A percentile compares a stretch with the other conserved stretches of the same genome.
Conservation (phyloP, 257 asterid species). For the Solanum bukasovii region DNA sequence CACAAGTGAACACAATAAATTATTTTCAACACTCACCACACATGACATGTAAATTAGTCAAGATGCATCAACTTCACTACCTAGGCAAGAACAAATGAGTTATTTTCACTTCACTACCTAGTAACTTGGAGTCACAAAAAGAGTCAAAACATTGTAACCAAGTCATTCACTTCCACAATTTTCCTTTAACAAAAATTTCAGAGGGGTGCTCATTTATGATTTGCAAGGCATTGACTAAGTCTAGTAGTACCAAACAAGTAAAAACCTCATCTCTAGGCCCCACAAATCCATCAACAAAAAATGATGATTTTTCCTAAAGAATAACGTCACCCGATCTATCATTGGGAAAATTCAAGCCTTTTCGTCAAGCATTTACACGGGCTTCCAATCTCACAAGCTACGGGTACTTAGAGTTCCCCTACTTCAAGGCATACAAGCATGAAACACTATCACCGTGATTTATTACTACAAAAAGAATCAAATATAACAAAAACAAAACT, state of each 20-base stretch:
- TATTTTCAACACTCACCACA: background rate
- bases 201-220: background rate
- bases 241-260: background rate
- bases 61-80: background rate
- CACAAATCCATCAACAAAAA: background rate
- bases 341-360: background rate
- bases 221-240: no score
- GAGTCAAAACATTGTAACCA: background rate
- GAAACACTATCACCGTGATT: background rate
- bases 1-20: background rate
- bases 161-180: background rate
- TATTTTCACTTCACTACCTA: background rate
- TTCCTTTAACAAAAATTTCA: no score
- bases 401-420: background rate
- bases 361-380: background rate
- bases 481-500: background rate
- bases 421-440: background rate
- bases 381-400: background rate
- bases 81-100: background rate
- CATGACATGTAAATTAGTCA: background rate
- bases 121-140: background rate
- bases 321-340: background rate
- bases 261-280: background rate
- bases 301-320: no score
- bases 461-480: no score